Conservation (phyloP, 306 rosid species). For the Carpinus viminea region DNA sequence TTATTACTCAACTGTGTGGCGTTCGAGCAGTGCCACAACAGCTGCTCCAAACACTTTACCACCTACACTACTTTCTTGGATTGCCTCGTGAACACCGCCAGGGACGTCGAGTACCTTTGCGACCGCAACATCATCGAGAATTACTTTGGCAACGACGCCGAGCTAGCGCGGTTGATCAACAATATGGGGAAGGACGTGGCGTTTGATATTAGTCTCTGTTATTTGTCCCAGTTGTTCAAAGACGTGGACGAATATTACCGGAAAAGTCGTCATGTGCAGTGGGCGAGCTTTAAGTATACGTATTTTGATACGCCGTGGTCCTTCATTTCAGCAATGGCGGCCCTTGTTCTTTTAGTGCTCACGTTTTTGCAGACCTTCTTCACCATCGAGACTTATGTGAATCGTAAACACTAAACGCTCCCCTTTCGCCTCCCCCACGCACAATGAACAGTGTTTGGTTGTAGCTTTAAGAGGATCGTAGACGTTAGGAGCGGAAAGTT, state of each 20-base stretch:
- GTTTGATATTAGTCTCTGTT: constrained; percentile 36
- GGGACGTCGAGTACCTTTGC: constrained; percentile 41
- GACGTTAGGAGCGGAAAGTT: not conserved
- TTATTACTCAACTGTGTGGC: constrained; percentile 45
- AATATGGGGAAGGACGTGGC: constrained; percentile 46
- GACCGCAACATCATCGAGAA: constrained; percentile 40
- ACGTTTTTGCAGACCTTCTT: constrained; percentile 33
- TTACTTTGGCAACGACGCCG: constrained; percentile 34
- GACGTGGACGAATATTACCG: constrained; percentile 36
- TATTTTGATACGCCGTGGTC: constrained; percentile 53
- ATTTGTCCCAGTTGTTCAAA: constrained; percentile 35
- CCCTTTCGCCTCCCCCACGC: not conserved
- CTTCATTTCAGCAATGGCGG: constrained; percentile 44
- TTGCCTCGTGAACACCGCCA: constrained; percentile 34
- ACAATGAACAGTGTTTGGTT: too few species aligned
- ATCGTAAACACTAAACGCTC: not conserved
- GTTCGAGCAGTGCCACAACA: constrained; percentile 42
- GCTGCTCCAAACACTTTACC: constrained; percentile 38
- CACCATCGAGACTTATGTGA: not conserved
- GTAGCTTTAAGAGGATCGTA: too few species aligned
- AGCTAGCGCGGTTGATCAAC: constrained; percentile 35
- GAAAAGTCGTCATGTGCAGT: constrained; percentile 38
- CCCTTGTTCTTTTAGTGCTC: constrained; percentile 32
- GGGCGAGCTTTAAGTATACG: constrained; percentile 48
- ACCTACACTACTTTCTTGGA: constrained; percentile 42